Evolutionary conservation across 2,329 filamentous ascomycete genomes (phyloP).

Genomic region (Bisporella sp.): DNA sequence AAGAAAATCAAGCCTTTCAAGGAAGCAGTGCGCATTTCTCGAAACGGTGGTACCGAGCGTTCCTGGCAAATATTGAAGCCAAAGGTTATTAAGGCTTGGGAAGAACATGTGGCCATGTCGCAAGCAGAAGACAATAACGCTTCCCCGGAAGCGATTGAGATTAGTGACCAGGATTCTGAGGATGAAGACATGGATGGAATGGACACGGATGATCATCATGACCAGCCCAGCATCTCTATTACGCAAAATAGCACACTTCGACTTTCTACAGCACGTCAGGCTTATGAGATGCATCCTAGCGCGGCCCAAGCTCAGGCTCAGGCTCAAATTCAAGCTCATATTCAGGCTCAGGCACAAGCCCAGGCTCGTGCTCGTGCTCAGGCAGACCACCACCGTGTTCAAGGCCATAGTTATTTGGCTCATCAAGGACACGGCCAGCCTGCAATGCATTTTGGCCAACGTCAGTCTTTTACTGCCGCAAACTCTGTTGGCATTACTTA

Average conservation of each 20-base stretch:
- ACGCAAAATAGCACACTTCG: background rate
- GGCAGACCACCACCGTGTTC: no score
- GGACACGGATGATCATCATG: background rate
- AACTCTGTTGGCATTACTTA: no score
- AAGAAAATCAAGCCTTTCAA: conserved; percentile 18
- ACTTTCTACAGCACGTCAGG: background rate
- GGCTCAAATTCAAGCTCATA: no score
- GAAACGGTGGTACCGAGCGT: conserved; percentile 24
- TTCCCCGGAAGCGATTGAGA: background rate
- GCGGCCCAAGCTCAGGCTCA: background rate
- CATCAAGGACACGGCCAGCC: no score
- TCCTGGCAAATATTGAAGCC: conserved; percentile 25
- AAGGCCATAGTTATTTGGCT: no score
- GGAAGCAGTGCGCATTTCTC: conserved; percentile 24
- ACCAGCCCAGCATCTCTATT: background rate
- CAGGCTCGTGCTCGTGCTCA: no score
- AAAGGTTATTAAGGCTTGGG: conserved; percentile 23
- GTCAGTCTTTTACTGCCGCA: no score
- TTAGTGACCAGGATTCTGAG: background rate
- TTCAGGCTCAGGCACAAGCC: no score
- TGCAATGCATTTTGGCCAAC: no score
- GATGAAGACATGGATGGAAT: background rate
- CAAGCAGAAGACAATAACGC: background rate
- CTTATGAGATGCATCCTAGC: background rate
- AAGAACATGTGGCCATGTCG: background rate